Percentiles rank a stretch among this genome's conserved stretches.
phyloP scores from a whole-genome alignment of 352 stramenopile species.

The Pythium grandisporangium region DNA sequence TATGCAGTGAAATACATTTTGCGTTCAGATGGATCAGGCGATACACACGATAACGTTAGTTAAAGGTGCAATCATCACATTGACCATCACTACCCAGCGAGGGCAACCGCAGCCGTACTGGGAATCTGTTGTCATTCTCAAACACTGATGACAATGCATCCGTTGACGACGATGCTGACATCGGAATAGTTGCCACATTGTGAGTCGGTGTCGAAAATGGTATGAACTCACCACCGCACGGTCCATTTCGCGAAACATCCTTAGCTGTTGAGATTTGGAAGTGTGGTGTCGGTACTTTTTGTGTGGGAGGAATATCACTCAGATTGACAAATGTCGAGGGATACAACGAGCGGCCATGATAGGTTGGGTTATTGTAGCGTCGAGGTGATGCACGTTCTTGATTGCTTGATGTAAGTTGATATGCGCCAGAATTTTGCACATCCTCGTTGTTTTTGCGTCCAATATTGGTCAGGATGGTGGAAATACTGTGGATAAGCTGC shows the following conservation, averaged over 20 bases:
- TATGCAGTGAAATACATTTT: background rate
- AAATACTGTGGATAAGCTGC: slow-evolving; percentile 44
- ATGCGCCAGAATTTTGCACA: slow-evolving; percentile 2
- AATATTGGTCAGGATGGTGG: slow-evolving; percentile 38
- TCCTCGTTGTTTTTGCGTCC: slow-evolving; percentile 20
- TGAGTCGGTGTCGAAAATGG: no score
- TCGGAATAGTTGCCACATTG: no score
- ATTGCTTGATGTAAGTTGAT: slow-evolving; percentile 5
- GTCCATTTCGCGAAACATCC: no score
- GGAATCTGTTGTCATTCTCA: slow-evolving; percentile 29
- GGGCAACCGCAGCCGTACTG: no score
- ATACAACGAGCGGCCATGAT: slow-evolving; percentile 20
- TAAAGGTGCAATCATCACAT: no score
- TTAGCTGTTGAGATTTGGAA: no score
- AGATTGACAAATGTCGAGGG: slow-evolving; percentile 39
- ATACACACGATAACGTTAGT: no score
- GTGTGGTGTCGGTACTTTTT: slow-evolving; percentile 42
- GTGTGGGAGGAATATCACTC: slow-evolving; percentile 31
- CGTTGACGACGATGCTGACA: no score
- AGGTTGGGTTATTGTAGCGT: slow-evolving; percentile 9
- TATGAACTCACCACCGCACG: no score
- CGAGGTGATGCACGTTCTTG: slow-evolving; percentile 11
- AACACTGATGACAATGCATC: slow-evolving; percentile 1
- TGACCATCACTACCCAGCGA: no score
- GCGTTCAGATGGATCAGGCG: no score